A percentile compares a stretch with the other conserved stretches of the same genome.
These are phyloP conservation scores for Hordeum marinum DNA, from an alignment of 176 grass and related monocot genomes.

Conservation along the genomic window DNA sequence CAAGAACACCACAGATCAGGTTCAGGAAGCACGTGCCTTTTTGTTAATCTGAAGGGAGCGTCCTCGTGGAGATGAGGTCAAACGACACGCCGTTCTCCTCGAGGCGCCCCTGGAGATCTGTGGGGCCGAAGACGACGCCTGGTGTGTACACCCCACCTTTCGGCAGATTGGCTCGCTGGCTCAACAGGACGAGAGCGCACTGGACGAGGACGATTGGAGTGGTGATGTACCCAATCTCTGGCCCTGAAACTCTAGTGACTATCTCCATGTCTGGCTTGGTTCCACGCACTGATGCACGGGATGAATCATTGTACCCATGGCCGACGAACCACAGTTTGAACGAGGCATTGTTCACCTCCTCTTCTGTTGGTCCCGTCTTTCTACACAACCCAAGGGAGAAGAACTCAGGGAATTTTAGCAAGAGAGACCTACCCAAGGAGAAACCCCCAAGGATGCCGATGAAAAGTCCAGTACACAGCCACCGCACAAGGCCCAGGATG, in stretches of 20 bases:
- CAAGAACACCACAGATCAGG: background rate
- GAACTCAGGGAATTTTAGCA: slow-evolving; percentile 75
- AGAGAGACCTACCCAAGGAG: slow-evolving; percentile 55
- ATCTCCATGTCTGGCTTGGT: slow-evolving; percentile 68
- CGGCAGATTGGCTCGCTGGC: slow-evolving; percentile 56
- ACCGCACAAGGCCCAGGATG: slow-evolving; percentile 28
- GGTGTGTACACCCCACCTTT: slow-evolving; percentile 75
- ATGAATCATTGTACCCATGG: slow-evolving; percentile 42
- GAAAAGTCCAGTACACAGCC: slow-evolving; percentile 53
- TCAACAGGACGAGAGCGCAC: slow-evolving; percentile 63
- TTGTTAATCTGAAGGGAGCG: background rate
- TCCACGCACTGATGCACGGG: slow-evolving; percentile 19
- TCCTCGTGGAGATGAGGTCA: slow-evolving; percentile 43
- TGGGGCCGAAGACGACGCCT: slow-evolving; percentile 59
- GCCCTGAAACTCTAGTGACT: slow-evolving; percentile 67
- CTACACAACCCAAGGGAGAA: slow-evolving; percentile 66
- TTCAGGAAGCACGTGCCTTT: background rate
- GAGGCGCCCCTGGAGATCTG: slow-evolving; percentile 66
- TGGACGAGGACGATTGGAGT: slow-evolving; percentile 79
- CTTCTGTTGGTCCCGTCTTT: slow-evolving; percentile 69
- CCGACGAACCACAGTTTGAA: slow-evolving; percentile 95
- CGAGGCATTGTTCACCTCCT: slow-evolving; percentile 60
- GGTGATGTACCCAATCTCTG: slow-evolving; percentile 73
- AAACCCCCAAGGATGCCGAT: slow-evolving; percentile 51
- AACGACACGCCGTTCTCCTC: slow-evolving; percentile 76